Evolutionary conservation across 2,329 filamentous ascomycete species (phyloP).

Genomic region (Pyricularia sp.): DNA sequence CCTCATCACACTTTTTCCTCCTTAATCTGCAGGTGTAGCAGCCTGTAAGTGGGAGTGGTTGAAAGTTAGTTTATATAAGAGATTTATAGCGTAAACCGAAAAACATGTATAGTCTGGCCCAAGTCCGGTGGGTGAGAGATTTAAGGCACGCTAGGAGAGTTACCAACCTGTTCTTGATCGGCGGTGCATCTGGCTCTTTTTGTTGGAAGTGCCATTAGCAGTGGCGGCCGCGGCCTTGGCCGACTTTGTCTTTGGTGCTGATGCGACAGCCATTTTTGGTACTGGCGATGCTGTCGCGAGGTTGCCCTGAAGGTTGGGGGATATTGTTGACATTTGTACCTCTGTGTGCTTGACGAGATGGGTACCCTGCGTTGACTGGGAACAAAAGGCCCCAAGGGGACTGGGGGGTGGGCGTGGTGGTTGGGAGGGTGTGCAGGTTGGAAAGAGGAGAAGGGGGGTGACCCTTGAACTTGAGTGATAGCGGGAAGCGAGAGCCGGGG

Average conservation of each 20-base stretch:
- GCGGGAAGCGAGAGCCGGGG: constrained; percentile 26
- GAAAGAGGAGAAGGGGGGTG: constrained; percentile 11
- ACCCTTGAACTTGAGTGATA: constrained; percentile 27
- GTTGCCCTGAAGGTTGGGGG: constrained; percentile 49
- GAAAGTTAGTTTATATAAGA: neutral
- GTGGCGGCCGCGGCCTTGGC: constrained; percentile 38
- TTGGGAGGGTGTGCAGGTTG: constrained; percentile 12
- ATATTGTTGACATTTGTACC: constrained; percentile 58
- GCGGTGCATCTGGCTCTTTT: constrained; percentile 81
- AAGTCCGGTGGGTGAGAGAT: neutral
- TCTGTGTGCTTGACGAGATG: constrained; percentile 19
- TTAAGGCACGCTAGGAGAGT: constrained; percentile 8
- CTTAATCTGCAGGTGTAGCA: constrained; percentile 61
- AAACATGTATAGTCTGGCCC: neutral
- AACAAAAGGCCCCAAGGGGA: constrained; percentile 13
- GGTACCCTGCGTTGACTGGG: constrained; percentile 31
- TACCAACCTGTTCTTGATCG: constrained; percentile 86
- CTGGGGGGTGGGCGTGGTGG: constrained; percentile 13
- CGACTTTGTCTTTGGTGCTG: constrained; percentile 38
- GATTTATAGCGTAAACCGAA: neutral
- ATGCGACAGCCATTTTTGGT: constrained; percentile 51
- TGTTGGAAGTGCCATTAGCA: constrained; percentile 46
- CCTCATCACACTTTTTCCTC: constrained; percentile 63
- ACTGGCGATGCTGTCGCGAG: constrained; percentile 39
- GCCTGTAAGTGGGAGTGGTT: constrained; percentile 26